Percentiles rank a stretch among this genome's conserved stretches.
These are phyloP conservation scores for Musa troglodytarum DNA, from an alignment of 176 grass and related monocot genomes.

Conservation along the genomic window DNA sequence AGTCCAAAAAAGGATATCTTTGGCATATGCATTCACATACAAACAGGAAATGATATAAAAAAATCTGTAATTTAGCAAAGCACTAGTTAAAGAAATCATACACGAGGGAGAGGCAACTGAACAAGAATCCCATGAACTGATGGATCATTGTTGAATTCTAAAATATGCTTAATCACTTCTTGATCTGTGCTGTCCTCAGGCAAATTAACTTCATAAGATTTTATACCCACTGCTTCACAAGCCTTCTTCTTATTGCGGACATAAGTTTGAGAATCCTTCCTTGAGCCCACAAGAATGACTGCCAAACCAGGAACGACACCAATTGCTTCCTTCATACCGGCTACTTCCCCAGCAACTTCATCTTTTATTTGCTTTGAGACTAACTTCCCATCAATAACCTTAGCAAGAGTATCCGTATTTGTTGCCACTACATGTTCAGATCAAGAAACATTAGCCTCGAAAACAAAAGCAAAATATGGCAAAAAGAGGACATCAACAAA, in stretches of 20 bases:
- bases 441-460: background rate
- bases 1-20: too few species aligned
- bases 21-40: too few species aligned
- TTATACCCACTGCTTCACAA: conserved; percentile 71
- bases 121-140: conserved; percentile 88
- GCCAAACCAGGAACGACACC: conserved; percentile 69
- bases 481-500: background rate
- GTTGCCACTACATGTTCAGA: conserved; percentile 27
- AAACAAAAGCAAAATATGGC: background rate
- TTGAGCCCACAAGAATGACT: conserved; percentile 70
- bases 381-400: conserved; percentile 75
- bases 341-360: conserved; percentile 46
- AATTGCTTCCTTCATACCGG: conserved; percentile 51
- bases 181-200: conserved; percentile 69
- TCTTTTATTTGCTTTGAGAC: conserved; percentile 71
- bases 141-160: conserved; percentile 59
- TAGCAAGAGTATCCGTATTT: conserved; percentile 29
- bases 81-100: conserved; percentile 1
- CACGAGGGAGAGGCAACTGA: conserved; percentile 80
- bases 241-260: conserved; percentile 96
- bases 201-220: conserved; percentile 67
- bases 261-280: conserved; percentile 87
- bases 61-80: background rate
- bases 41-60: background rate
- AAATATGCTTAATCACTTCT: conserved; percentile 65